Base-by-base conservation (phyloP, 495 filamentous ascomycete species). In the Xylaria flabelliformis region DNA sequence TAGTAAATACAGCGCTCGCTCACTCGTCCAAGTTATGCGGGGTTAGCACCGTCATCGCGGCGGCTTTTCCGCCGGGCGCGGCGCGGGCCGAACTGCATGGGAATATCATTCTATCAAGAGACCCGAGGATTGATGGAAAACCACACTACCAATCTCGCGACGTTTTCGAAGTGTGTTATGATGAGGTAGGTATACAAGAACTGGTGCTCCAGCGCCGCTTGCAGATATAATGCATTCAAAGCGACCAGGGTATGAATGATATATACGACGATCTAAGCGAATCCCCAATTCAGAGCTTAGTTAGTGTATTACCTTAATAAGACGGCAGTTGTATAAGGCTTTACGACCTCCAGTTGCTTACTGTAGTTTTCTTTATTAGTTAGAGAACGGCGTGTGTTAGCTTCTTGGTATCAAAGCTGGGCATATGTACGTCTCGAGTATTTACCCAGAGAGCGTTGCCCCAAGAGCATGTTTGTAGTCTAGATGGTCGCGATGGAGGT, bases 231-330 rank as follows among this genome's bases (percentile, higher is more conserved):
- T 29, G 26, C 1, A 2, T 1, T 29, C 2, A 29, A 29, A 29
- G 19, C 10, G 58, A 21, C 34, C 32, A 19, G 34, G 32, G 34
- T 61, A 6, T 4, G 34, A 39, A 19, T 19, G 5, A 61, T 39
- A 39, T 56, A 56, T 56, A 63, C 34, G 36, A 41, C n/a, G 19
- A 13, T 26, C 59, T 63, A 5, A 19, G 58, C 17, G 5, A 26
- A 42, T 21, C 13, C n/a, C 36, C 59, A 42, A 15, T 36, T 44
- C 15, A 63, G 36, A 9, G 15, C 26, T 29, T 56, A 32, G 24
- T 29, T 56, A 32, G 24, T 56, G 44, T 62, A 39, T 61, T 61
- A 36, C 58, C 58, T 26, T 44, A 63, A 39, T 6, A 39, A 39
- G 61, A 44, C 21, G 44, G 39, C 39, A 10, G 10, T 42, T 34